Evolutionary conservation across 345 rosid genomes (phyloP), one percentile per base, ranked within the genome.

Genomic region (Eucalyptus curtisii): DNA sequence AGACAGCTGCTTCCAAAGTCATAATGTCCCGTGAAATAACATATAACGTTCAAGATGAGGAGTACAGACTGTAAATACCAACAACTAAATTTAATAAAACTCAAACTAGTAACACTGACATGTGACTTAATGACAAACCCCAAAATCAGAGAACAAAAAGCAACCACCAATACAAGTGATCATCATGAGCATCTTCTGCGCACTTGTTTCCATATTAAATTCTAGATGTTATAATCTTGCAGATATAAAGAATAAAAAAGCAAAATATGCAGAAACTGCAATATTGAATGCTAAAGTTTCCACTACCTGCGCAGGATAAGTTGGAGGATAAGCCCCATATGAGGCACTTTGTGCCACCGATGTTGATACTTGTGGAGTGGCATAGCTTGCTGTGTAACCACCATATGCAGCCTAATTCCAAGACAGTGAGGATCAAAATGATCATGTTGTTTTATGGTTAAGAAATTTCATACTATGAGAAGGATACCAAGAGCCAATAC

Each of bases 281-380:
- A 49, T 25, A 22, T 64, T 10, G 17, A 13, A 27, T 30, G 55
- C 27, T 14, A n/a, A 40, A 89, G 44, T 49, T 33, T 49, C 66
- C 37, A 5, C 45, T 91, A 96, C 99, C 99, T 97, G 99, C 81
- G 91, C 93, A 87, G 98, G 95, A 93, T 95, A 96, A 10, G 95
- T 91, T 22, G 96, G 87, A 85, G 98, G 98, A 93, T 97, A 98
- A 89, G 96, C 94, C 55, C 94, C 96, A 92, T 97, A 98, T 9
- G 94, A 91, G 87, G 95, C 93, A 82, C 90, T 90, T 88, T 92
- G 99, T 66, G 99, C 95, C 85, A 89, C 96, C 1, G 99, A 91
- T 17, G 98, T 64, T n/a, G 98, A 94, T 84, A 89, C 93, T 87
- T 95, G 99, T 25, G 97, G 96, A 80, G 93, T 87, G 6, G 97